Conservation (phyloP, 768 basidiomycete genomes). For the Lactarius quietus region DNA sequence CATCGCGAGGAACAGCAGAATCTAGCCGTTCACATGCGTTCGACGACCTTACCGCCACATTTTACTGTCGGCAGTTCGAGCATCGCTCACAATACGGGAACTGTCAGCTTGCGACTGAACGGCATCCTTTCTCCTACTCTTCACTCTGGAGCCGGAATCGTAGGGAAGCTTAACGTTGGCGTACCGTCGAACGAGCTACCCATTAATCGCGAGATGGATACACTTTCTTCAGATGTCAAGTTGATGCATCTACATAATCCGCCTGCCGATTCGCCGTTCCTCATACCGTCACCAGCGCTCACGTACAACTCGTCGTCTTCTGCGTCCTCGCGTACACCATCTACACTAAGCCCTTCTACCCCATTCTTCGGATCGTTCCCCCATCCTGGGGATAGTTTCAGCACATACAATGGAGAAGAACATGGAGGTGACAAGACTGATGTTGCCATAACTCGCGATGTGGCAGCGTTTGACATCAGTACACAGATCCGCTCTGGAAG, state of each 20-base stretch:
- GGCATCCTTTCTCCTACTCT: slow-evolving; percentile 26
- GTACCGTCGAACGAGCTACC: slow-evolving; percentile 5
- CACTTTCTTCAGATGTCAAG: slow-evolving; percentile 11
- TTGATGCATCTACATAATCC: slow-evolving; percentile 17
- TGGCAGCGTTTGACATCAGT: slow-evolving; percentile 18
- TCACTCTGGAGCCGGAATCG: slow-evolving; percentile 12
- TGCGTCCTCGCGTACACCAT: slow-evolving; percentile 53
- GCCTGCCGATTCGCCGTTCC: slow-evolving; percentile 42
- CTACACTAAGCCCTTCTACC: slow-evolving; percentile 66
- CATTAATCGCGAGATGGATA: slow-evolving; percentile 14
- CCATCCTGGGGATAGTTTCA: slow-evolving; percentile 34
- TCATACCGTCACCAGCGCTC: slow-evolving; percentile 59
- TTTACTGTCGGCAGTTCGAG: slow-evolving; percentile 19
- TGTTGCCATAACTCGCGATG: slow-evolving; percentile 16
- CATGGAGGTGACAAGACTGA: slow-evolving; percentile 19
- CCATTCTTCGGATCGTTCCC: slow-evolving; percentile 65
- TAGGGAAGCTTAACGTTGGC: slow-evolving; percentile 14
- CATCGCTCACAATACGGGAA: slow-evolving; percentile 3
- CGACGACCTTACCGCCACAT: slow-evolving; percentile 26
- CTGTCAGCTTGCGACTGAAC: slow-evolving; percentile 17
- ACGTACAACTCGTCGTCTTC: slow-evolving; percentile 42
- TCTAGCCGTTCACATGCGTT: slow-evolving; percentile 25
- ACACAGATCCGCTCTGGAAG: slow-evolving; percentile 24
- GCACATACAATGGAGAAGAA: slow-evolving; percentile 21
- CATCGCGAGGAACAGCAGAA: slow-evolving; percentile 24